Conservation (phyloP, 176 grass and related monocot genomes). For the Raddia distichophylla region DNA sequence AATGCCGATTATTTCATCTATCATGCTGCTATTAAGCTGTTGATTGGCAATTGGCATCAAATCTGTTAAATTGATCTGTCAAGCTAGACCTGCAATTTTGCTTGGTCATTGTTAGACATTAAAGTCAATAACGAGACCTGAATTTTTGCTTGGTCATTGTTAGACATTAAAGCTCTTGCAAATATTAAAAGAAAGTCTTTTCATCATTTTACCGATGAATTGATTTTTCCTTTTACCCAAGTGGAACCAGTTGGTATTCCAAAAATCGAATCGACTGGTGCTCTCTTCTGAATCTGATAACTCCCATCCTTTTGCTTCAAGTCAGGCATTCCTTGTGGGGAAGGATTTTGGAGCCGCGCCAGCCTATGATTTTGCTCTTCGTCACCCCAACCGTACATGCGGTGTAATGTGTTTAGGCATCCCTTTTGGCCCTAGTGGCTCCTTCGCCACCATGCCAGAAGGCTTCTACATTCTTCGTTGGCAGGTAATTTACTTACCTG, state of each 20-base stretch:
- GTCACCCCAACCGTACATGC: conserved; percentile 42
- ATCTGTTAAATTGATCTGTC: no score
- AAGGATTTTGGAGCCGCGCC: conserved; percentile 46
- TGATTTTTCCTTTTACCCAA: not conserved
- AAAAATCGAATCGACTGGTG: not conserved
- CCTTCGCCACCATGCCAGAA: conserved; percentile 41
- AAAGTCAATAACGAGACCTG: no score
- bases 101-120: no score
- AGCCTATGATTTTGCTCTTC: conserved; percentile 53
- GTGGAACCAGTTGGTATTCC: not conserved
- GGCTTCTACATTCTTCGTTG: conserved; percentile 75
- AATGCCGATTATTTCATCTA: no score
- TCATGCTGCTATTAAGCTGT: no score
- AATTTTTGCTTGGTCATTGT: not conserved
- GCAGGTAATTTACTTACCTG: conserved; percentile 35
- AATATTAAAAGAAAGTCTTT: no score
- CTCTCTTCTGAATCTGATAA: not conserved
- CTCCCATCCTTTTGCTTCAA: not conserved
- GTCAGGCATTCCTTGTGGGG: conserved; percentile 39
- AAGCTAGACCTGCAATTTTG: no score
- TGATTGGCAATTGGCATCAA: no score
- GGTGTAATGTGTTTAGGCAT: conserved; percentile 55
- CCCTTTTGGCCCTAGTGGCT: conserved; percentile 29
- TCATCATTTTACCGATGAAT: no score
- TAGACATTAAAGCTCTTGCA: not conserved